phyloP scores from a whole-genome alignment of 1,284 basidiomycete species.

The Stygiomarasmius scandens region DNA sequence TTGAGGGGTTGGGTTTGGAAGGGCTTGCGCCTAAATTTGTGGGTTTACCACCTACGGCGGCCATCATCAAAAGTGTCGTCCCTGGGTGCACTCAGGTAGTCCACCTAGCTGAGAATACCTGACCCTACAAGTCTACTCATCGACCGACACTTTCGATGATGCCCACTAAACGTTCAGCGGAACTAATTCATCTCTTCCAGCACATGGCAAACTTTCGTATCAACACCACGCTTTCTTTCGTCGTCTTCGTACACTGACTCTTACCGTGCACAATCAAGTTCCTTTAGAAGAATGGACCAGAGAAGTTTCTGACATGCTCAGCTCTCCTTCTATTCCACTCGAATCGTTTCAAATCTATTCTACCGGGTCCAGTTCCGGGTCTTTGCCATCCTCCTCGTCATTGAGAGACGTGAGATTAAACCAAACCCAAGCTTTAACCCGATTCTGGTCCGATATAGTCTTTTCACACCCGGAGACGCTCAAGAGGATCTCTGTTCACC shows the following conservation, averaged over 20 bases:
- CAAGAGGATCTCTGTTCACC: constrained; percentile 62
- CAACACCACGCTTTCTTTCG: constrained; percentile 36
- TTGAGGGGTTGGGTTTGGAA: constrained; percentile 61
- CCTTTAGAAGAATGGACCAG: constrained; percentile 43
- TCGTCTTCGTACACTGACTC: constrained; percentile 56
- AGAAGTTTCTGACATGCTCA: constrained; percentile 49
- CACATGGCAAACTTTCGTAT: constrained; percentile 54
- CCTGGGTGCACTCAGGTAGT: too few relatives aligned
- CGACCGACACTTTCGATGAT: too few relatives aligned
- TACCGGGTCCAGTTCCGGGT: constrained; percentile 42
- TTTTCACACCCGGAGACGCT: constrained; percentile 59
- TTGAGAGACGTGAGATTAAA: too few relatives aligned
- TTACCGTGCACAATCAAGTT: constrained; percentile 49
- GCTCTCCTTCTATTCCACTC: constrained; percentile 42
- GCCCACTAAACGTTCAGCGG: too few relatives aligned
- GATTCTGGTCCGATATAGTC: constrained; percentile 50
- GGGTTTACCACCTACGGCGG: constrained; percentile 24
- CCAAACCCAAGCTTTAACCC: too few relatives aligned
- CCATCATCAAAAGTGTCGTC: too few relatives aligned
- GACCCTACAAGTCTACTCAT: constrained; percentile 1
- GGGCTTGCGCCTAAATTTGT: constrained; percentile 66
- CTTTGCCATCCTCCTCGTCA: constrained; percentile 33
- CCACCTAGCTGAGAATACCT: too few relatives aligned
- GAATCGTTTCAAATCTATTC: constrained; percentile 66
- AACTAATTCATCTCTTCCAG: too few relatives aligned